Conservation (phyloP, 192 early-diverging fungal species). For the Mortierella claussenii region DNA sequence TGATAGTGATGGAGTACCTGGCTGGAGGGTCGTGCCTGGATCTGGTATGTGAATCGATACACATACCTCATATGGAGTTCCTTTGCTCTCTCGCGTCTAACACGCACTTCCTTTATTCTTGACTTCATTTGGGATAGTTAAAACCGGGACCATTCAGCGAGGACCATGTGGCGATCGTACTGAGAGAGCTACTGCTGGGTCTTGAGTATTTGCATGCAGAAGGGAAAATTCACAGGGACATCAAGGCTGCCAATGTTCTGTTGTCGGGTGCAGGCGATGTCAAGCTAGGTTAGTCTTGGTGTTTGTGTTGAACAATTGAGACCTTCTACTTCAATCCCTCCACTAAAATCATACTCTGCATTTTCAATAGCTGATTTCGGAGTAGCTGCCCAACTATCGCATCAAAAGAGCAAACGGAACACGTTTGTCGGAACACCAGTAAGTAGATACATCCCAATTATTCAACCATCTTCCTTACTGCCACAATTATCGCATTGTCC, state of each 20-base stretch:
- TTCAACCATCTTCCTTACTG: background rate
- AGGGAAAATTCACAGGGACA: slow-evolving; percentile 92
- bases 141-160: slow-evolving; percentile 60
- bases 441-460: slow-evolving; percentile 27
- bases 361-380: slow-evolving; percentile 96
- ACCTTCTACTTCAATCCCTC: too few relatives aligned
- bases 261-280: slow-evolving; percentile 59
- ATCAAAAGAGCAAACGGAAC: slow-evolving; percentile 66
- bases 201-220: slow-evolving; percentile 95
- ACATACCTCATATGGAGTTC: too few relatives aligned
- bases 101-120: slow-evolving; percentile 1
- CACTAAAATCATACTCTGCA: too few relatives aligned
- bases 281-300: slow-evolving; percentile 51
- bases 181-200: slow-evolving; percentile 88
- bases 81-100: too few relatives aligned
- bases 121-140: slow-evolving; percentile 38
- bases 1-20: slow-evolving; percentile 63
- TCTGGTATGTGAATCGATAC: slow-evolving; percentile 55
- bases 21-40: slow-evolving; percentile 64
- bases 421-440: slow-evolving; percentile 98
- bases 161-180: slow-evolving; percentile 64
- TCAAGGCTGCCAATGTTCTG: slow-evolving; percentile 95
- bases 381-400: slow-evolving; percentile 85
- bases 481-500: background rate
- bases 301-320: too few relatives aligned